Base-by-base conservation (phyloP, 352 stramenopile species). In the Poterioochromonas sp. region DNA sequence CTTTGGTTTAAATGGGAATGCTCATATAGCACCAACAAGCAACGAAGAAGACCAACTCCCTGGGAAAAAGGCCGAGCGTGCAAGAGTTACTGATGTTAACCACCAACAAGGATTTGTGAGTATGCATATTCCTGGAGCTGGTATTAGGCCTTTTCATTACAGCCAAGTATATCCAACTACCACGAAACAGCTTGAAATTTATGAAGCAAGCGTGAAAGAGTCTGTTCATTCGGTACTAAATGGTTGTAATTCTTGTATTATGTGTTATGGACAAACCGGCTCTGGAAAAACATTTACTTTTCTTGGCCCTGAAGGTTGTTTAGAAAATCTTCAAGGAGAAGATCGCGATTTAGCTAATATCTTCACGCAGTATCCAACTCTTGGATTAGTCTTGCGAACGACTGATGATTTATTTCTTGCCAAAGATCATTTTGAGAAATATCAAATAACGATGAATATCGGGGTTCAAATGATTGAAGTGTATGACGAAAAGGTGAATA, bases 231-330 rank as follows among this genome's bases (percentile, higher is more conserved):
- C 58, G 15, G 62, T 29, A n/a, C 26, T 71, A 29, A 40, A 80
- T 43, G 69, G 69, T 3, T 93, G 88, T 74, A 96, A 95, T 78
- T 87, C 87, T 5, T 96, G 90, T 0, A 84, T 97, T 22, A 95
- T 97, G 65, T 89, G 88, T 0, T 74, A 74, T 54, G 64, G 64
- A 53, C 64, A 74, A 22, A 74, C 68, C 2, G 40, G 41, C 5
- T 1, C 68, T 58, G 68, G 68, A 18, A 76, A 76, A 44, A 62
- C 68, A n/a, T 40, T 34, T 41, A 63, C 68, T 12, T 51, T 76
- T 37, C 0, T 76, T 15, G 68, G 64, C 1, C 11, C 11, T 5
- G 51, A 73, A 54, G 40, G 62, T 26, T 8, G 11, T 49, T n/a
- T 71, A 18, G 62, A 71, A 71, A 26, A 22, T 39, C n/a, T n/a